phyloP scores from a whole-genome alignment of 2,329 filamentous ascomycete species.

The Reticulascus tulasneorum region DNA sequence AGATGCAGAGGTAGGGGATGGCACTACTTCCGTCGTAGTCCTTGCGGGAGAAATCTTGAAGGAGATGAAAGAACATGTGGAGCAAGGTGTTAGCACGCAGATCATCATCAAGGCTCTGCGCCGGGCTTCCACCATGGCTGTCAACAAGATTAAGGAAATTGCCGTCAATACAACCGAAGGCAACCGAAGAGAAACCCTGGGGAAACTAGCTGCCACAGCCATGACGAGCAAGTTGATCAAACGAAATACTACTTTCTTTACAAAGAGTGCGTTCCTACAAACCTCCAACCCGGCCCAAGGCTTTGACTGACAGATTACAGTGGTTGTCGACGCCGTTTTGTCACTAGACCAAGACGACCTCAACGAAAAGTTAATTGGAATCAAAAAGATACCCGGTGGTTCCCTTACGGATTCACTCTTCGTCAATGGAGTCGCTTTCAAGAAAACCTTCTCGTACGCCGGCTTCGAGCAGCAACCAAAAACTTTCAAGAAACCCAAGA shows the following conservation, averaged over 20 bases:
- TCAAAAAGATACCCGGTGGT: constrained; percentile 97
- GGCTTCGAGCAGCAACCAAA: constrained; percentile 99
- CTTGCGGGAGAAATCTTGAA: constrained; percentile 96
- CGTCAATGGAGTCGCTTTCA: constrained; percentile 97
- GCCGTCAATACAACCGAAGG: constrained; percentile 78
- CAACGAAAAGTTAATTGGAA: constrained; percentile 94
- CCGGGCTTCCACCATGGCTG: constrained; percentile 81
- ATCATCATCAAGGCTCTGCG: constrained; percentile 95
- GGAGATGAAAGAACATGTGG: constrained; percentile 92
- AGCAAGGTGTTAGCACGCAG: constrained; percentile 95
- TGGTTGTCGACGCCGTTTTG: constrained; percentile 96
- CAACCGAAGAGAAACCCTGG: constrained; percentile 81
- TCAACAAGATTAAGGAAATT: constrained; percentile 99
- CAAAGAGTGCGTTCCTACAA: constrained; percentile 70
- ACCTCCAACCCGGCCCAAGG: too few relatives aligned
- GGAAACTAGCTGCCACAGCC: constrained; percentile 86
- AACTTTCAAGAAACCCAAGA: constrained; percentile 88
- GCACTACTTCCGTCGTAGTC: constrained; percentile 95
- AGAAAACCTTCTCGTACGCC: constrained; percentile 99
- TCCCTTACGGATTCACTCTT: constrained; percentile 95
- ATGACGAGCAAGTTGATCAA: constrained; percentile 99
- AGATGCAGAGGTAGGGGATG: constrained; percentile 97
- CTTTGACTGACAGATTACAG: constrained; percentile 38
- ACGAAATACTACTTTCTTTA: constrained; percentile 94
- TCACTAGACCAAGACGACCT: constrained; percentile 95